Conservation (phyloP, 805 yeast genomes). For the Candida xyloterini region DNA sequence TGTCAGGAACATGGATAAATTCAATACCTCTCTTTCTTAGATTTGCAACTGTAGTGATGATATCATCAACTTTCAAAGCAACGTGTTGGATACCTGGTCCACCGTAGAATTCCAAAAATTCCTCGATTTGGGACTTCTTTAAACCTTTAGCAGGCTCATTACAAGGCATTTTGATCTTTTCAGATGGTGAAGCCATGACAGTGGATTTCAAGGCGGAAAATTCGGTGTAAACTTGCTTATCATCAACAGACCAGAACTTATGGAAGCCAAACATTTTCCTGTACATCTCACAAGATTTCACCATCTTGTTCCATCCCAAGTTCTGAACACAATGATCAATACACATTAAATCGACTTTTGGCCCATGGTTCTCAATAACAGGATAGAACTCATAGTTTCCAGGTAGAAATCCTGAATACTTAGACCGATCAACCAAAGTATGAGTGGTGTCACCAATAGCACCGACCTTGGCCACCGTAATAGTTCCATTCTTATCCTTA, state of each 20-base stretch:
- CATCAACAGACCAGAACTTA: conserved; percentile 83
- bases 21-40: conserved; percentile 64
- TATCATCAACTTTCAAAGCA: conserved; percentile 64
- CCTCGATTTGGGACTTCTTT: conserved; percentile 75
- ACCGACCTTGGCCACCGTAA: conserved; percentile 49
- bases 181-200: conserved; percentile 72
- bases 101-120: conserved; percentile 66
- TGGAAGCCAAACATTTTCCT: conserved; percentile 67
- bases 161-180: conserved; percentile 71
- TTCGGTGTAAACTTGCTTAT: conserved; percentile 65
- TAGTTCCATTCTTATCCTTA: conserved; percentile 48
- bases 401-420: conserved; percentile 28
- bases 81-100: conserved; percentile 88
- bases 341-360: conserved; percentile 33
- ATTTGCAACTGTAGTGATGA: conserved; percentile 50
- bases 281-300: conserved; percentile 55
- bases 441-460: conserved; percentile 66
- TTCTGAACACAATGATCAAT: conserved; percentile 85
- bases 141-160: conserved; percentile 78
- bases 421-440: conserved; percentile 52
- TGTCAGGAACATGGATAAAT: conserved; percentile 58
- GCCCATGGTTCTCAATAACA: background rate
- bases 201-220: conserved; percentile 67
- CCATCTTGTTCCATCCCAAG: conserved; percentile 68
- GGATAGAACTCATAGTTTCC: conserved; percentile 16